Percentiles rank a stretch among this genome's conserved stretches.
Conservation (phyloP, 768 basidiomycete genomes). For the Podaxis mareebaensis region DNA sequence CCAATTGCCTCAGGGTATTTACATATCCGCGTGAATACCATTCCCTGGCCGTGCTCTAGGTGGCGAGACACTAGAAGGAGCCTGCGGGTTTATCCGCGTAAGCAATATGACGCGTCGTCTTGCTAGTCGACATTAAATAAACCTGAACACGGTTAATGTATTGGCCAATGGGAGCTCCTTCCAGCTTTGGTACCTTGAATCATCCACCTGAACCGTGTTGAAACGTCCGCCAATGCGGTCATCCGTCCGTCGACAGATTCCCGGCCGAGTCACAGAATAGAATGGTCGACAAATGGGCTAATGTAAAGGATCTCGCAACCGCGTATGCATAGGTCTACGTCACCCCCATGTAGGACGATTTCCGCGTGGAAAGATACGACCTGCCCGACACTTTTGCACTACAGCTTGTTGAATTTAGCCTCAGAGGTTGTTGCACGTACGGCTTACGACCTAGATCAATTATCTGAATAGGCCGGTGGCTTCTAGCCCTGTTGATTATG, state of each 20-base stretch:
- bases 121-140: background rate
- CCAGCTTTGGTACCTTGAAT: conserved; percentile 13
- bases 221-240: conserved; percentile 1
- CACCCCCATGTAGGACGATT: conserved; percentile 1
- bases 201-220: conserved; percentile 4
- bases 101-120: background rate
- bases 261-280: background rate
- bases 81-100: background rate
- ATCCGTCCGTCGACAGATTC: background rate
- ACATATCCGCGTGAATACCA: conserved; percentile 1
- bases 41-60: no score
- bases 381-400: background rate
- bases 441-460: conserved; percentile 3
- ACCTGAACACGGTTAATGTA: background rate
- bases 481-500: conserved; percentile 11
- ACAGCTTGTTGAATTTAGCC: background rate
- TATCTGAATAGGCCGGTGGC: background rate
- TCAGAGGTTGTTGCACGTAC: background rate
- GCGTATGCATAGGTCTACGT: conserved; percentile 6
- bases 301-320: background rate
- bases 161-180: background rate
- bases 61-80: background rate
- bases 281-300: conserved; percentile 6
- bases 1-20: background rate
- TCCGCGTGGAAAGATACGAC: conserved; percentile 12